phyloP scores from a whole-genome alignment of 192 early-diverging fungal genomes.

The Haplosporangium gracile region DNA sequence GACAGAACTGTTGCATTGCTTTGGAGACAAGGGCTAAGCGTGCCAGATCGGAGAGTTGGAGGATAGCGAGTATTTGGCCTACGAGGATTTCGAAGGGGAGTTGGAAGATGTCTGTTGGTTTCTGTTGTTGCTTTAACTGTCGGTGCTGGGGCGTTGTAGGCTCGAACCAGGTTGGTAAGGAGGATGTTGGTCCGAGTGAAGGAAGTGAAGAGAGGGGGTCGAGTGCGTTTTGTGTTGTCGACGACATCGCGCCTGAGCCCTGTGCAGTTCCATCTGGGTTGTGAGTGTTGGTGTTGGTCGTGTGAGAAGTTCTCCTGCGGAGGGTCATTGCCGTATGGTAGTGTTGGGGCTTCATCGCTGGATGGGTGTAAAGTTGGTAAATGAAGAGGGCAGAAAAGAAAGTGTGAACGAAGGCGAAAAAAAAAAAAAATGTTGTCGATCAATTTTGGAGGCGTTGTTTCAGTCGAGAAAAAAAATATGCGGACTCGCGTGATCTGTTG shows the following conservation, averaged over 20 bases:
- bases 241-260: neutral
- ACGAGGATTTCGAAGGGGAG: slow-evolving; percentile 44
- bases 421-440: no score
- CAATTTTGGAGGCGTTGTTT: no score
- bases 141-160: neutral
- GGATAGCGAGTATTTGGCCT: slow-evolving; percentile 26
- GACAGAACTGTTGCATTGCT: slow-evolving; percentile 10
- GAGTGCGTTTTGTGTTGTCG: neutral
- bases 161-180: neutral
- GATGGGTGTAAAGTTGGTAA: neutral
- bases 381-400: neutral
- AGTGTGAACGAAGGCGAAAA: neutral
- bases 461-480: no score
- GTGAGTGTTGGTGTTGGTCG: neutral
- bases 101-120: neutral
- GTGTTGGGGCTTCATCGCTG: slow-evolving; percentile 2
- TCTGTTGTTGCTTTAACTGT: neutral
- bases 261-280: neutral
- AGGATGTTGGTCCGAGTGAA: neutral
- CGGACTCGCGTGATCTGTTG: no score
- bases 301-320: no score
- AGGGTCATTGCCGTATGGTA: neutral
- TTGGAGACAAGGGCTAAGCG: slow-evolving; percentile 7
- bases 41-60: slow-evolving; percentile 19
- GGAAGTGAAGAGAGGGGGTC: neutral